Evolutionary conservation across 2,329 filamentous ascomycete genomes (phyloP).

Genomic region (Colletotrichum sp.): DNA sequence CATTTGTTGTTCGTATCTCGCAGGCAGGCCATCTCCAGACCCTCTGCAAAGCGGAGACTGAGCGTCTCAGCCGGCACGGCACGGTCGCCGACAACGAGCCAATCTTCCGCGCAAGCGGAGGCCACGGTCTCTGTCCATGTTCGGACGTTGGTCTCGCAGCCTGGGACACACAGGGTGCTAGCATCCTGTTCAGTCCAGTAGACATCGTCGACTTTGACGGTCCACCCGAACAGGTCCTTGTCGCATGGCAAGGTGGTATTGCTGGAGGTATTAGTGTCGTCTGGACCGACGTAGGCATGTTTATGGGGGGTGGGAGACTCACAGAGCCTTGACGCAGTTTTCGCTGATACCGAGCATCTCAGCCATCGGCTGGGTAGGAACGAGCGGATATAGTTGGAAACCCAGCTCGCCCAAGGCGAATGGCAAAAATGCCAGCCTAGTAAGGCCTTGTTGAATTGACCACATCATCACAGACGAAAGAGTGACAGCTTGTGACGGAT

Average conservation of each 20-base stretch:
- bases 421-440: background rate
- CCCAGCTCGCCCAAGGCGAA: background rate
- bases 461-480: background rate
- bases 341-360: background rate
- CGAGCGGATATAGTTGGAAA: background rate
- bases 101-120: background rate
- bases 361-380: background rate
- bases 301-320: background rate
- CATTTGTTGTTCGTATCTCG: background rate
- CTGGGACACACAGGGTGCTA: background rate
- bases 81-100: background rate
- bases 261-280: background rate
- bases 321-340: background rate
- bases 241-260: conserved; percentile 6
- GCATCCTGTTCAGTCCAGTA: conserved; percentile 5
- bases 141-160: background rate
- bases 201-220: conserved; percentile 3
- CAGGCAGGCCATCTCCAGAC: background rate
- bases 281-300: background rate
- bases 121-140: background rate
- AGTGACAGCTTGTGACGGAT: background rate
- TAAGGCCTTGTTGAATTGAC: background rate
- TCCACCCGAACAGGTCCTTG: background rate
- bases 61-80: conserved; percentile 8
- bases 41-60: conserved; percentile 1